Evolutionary conservation across 2,329 filamentous ascomycete genomes (phyloP), one percentile per base, ranked within the genome.

Genomic region (Chalaropsis thielavioides): DNA sequence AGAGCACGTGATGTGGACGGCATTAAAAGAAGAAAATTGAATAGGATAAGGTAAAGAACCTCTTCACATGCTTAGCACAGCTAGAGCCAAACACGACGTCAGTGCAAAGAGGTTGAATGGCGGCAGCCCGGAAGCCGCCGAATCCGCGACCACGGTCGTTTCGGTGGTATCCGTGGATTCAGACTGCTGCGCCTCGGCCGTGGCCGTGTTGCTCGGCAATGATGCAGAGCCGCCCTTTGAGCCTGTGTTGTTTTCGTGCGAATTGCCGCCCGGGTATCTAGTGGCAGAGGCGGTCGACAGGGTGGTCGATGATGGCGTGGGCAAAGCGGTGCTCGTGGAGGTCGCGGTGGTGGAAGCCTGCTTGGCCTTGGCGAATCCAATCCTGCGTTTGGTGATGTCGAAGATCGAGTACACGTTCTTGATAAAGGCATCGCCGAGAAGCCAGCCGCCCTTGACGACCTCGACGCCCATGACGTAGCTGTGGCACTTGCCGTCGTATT

Each of bases 361-460:
- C 27, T 49, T 65, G 56, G 59, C 67, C 17, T 59, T 60, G 49
- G 66, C 66, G 11, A 67, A 67, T 27, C 86, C 88, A 68, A 91
- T 83, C 62, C 80, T 81, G 54, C 74, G 75, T 68, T 84, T 72
- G 68, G 92, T 90, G 63, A 83, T 83, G 73, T 96, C 91, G 72
- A 95, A 95, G 27, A 94, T 86, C 1, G 84, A 79, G 72, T 95
- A 95, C 17, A 95, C 90, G 70, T 95, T 95, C 77, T 95, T 95
- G 68, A 96, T 75, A 70, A 95, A 95, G 0, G 87, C 83, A 69
- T 91, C 90, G 1, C 91, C 91, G 0, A 95, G 75, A n/a, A 96
- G 78, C 90, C 90, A 95, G 7, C 68, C 67, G 70, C 77, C 79
- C 0, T 79, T 75, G 59, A 90, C 85, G 15, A 89, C 83, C 71